Evolutionary conservation across 345 rosid genomes (phyloP).

Genomic region (Aquilaria malaccensis): DNA sequence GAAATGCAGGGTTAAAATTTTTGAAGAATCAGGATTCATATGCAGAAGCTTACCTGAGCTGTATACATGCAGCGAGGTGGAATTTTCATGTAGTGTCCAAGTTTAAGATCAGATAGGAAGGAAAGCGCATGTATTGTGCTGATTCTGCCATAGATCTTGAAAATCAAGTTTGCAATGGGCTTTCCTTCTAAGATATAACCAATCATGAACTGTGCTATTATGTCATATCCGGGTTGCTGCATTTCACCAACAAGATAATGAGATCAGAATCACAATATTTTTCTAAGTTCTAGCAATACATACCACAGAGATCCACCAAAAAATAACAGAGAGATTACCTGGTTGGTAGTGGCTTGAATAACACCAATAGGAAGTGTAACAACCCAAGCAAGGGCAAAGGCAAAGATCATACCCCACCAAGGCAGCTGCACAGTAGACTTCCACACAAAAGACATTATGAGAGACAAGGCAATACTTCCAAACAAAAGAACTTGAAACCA

Average conservation of each 20-base stretch:
- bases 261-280: too few species aligned
- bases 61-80: conserved; percentile 97
- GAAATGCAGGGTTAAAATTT: neutral
- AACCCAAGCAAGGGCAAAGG: conserved; percentile 75
- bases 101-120: conserved; percentile 95
- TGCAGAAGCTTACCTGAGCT: conserved; percentile 56
- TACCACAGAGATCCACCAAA: too few species aligned
- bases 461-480: conserved; percentile 54
- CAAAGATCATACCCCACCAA: conserved; percentile 98
- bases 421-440: conserved; percentile 71
- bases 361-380: conserved; percentile 98
- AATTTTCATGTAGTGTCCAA: conserved; percentile 98
- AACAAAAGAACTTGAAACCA: conserved; percentile 66
- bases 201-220: conserved; percentile 93
- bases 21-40: neutral
- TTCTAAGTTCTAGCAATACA: neutral
- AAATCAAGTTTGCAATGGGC: conserved; percentile 90
- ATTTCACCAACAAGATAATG: neutral
- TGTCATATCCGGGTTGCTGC: conserved; percentile 99
- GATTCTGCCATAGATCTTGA: conserved; percentile 95
- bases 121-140: conserved; percentile 96
- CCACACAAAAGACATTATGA: conserved; percentile 77
- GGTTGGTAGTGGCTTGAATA: conserved; percentile 99
- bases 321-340: conserved; percentile 32
- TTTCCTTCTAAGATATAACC: conserved; percentile 88